A percentile compares a stretch with the other conserved stretches of the same genome.
phyloP scores from a whole-genome alignment of 805 yeast species.

The Nakazawaea laoshanensis region DNA sequence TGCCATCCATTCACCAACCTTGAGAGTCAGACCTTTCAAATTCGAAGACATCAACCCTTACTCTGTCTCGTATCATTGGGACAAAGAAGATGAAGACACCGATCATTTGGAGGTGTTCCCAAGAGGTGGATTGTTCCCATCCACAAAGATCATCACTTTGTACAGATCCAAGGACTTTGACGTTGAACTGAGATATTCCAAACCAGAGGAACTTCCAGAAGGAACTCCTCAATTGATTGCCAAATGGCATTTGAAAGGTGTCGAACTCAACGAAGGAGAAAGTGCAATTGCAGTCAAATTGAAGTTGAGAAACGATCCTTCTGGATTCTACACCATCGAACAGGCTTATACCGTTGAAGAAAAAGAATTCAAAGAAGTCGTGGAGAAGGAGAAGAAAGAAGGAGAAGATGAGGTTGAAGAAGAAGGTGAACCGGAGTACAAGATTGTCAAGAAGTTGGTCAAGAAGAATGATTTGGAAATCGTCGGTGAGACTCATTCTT shows the following conservation, averaged over 20 bases:
- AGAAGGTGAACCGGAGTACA: conserved; percentile 78
- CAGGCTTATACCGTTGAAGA: conserved; percentile 94
- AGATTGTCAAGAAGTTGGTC: conserved; percentile 86
- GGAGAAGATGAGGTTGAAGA: conserved; percentile 43
- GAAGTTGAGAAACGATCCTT: conserved; percentile 94
- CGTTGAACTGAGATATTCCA: conserved; percentile 79
- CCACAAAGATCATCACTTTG: conserved; percentile 90
- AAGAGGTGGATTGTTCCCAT: conserved; percentile 84
- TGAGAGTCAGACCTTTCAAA: conserved; percentile 97
- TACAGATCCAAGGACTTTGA: conserved; percentile 87
- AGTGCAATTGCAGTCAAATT: conserved; percentile 76
- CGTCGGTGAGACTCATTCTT: conserved; percentile 51
- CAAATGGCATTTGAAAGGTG: conserved; percentile 82
- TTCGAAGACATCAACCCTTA: conserved; percentile 90
- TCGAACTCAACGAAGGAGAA: conserved; percentile 70
- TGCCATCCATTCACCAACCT: conserved; percentile 98
- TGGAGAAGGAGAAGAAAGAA: conserved; percentile 43
- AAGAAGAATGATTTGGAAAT: conserved; percentile 77
- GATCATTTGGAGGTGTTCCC: conserved; percentile 96
- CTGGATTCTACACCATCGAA: conserved; percentile 91
- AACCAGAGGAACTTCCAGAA: conserved; percentile 61
- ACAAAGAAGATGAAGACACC: conserved; percentile 84
- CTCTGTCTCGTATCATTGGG: conserved; percentile 95
- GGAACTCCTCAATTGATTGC: conserved; percentile 65
- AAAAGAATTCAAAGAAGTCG: conserved; percentile 78